Conservation (phyloP, 208 protist genomes). For the Trypanosoma caninum region DNA sequence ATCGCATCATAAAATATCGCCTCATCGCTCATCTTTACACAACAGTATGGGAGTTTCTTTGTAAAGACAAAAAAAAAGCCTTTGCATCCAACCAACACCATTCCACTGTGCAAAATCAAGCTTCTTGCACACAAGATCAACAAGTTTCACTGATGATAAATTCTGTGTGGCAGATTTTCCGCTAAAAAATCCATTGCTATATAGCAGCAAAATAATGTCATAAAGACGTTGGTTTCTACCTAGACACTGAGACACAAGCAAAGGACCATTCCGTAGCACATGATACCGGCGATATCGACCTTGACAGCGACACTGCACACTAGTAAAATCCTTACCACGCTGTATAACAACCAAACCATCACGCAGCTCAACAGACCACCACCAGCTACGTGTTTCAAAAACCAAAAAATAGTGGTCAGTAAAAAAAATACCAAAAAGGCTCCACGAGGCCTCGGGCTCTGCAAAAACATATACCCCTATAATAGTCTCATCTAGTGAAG, state of each 20-base stretch:
- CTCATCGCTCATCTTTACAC: too few relatives aligned
- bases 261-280: constrained; percentile 36
- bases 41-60: too few relatives aligned
- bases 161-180: not conserved
- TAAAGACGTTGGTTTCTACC: not conserved
- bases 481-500: constrained; percentile 36
- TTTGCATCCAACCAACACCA: not conserved
- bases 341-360: constrained; percentile 47
- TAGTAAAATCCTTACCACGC: constrained; percentile 49
- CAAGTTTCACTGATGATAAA: constrained; percentile 1
- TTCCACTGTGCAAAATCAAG: not conserved
- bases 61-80: too few relatives aligned
- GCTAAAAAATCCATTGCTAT: constrained; percentile 8
- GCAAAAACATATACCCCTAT: constrained; percentile 39
- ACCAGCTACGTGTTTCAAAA: constrained; percentile 44
- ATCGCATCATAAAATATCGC: too few relatives aligned
- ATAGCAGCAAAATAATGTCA: constrained; percentile 4
- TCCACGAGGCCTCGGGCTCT: constrained; percentile 24
- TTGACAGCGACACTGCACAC: constrained; percentile 43
- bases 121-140: not conserved
- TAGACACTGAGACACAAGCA: constrained; percentile 10
- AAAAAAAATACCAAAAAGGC: constrained; percentile 3
- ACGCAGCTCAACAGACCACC: constrained; percentile 57
- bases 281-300: constrained; percentile 39
- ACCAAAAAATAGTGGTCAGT: constrained; percentile 34